phyloP scores from a whole-genome alignment of 2,329 filamentous ascomycete species.

The Colletotrichum lini region DNA sequence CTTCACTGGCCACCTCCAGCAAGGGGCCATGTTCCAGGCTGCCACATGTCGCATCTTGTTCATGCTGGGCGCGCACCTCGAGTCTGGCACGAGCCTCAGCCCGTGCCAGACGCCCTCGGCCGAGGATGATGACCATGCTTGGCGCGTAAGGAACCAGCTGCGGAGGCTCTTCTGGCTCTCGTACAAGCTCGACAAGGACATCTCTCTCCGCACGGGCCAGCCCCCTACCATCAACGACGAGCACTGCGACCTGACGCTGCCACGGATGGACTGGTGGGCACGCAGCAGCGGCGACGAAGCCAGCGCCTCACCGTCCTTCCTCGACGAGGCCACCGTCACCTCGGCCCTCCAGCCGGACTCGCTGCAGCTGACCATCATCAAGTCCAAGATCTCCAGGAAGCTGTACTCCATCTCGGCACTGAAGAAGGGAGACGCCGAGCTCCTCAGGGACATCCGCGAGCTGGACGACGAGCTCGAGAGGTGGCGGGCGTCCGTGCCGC shows the following conservation, averaged over 20 bases:
- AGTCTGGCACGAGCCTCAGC: slow-evolving; percentile 31
- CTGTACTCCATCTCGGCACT: slow-evolving; percentile 65
- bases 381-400: slow-evolving; percentile 62
- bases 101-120: slow-evolving; percentile 31
- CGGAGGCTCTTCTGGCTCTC: slow-evolving; percentile 68
- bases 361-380: slow-evolving; percentile 64
- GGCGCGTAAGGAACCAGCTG: slow-evolving; percentile 52
- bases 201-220: slow-evolving; percentile 66
- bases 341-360: slow-evolving; percentile 60
- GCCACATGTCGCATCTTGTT: slow-evolving; percentile 64
- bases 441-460: slow-evolving; percentile 68
- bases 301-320: slow-evolving; percentile 32
- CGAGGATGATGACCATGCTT: slow-evolving; percentile 25
- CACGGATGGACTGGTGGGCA: slow-evolving; percentile 51
- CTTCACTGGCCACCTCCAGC: slow-evolving; percentile 62
- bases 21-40: slow-evolving; percentile 59
- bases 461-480: slow-evolving; percentile 69
- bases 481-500: slow-evolving; percentile 66
- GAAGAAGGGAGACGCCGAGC: slow-evolving; percentile 67
- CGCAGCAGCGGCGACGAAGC: slow-evolving; percentile 44
- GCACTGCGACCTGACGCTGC: slow-evolving; percentile 67
- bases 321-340: slow-evolving; percentile 29
- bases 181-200: slow-evolving; percentile 70
- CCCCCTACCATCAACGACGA: slow-evolving; percentile 65
- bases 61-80: slow-evolving; percentile 62